phyloP scores from a whole-genome alignment of 225 moss, liverwort and hornwort genomes.

The Physcomitrellopsis africana region DNA sequence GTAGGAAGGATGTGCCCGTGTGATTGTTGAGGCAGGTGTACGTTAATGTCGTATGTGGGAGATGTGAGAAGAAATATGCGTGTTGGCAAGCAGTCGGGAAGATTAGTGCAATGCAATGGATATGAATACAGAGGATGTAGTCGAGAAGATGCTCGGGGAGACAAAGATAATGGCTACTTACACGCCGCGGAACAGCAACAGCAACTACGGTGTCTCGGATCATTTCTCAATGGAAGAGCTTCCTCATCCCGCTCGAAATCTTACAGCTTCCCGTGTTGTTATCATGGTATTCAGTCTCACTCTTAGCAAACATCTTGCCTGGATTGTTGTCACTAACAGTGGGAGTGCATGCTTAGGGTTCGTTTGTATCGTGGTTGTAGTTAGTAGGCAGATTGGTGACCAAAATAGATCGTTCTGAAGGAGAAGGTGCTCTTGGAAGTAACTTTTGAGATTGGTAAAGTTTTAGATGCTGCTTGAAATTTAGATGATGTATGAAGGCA shows the following conservation, averaged over 20 bases:
- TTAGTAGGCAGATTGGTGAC: background rate
- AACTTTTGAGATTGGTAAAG: background rate
- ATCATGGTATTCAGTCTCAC: conserved; percentile 33
- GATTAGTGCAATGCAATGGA: background rate
- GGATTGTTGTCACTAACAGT: background rate
- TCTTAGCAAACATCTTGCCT: background rate
- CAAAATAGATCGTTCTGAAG: background rate
- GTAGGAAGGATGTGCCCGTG: background rate
- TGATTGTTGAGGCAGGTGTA: background rate
- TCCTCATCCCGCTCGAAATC: conserved; percentile 34
- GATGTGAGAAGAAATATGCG: conserved; percentile 6
- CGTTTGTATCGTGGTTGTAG: background rate
- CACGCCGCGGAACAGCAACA: background rate
- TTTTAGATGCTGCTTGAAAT: background rate
- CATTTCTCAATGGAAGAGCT: conserved; percentile 36
- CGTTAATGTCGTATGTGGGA: conserved; percentile 7
- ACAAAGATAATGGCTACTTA: conserved; percentile 6
- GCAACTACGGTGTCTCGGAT: conserved; percentile 32
- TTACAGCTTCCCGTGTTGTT: conserved; percentile 39
- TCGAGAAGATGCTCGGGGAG: conserved; percentile 19
- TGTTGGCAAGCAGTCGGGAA: background rate
- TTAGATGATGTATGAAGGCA: background rate
- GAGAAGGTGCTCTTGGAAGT: background rate
- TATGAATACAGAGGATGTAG: conserved; percentile 16
- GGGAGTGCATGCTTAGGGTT: conserved; percentile 23